A percentile compares a stretch with the other conserved stretches of the same genome.
phyloP scores from a whole-genome alignment of 495 filamentous ascomycete genomes.

The Niebla homalea region DNA sequence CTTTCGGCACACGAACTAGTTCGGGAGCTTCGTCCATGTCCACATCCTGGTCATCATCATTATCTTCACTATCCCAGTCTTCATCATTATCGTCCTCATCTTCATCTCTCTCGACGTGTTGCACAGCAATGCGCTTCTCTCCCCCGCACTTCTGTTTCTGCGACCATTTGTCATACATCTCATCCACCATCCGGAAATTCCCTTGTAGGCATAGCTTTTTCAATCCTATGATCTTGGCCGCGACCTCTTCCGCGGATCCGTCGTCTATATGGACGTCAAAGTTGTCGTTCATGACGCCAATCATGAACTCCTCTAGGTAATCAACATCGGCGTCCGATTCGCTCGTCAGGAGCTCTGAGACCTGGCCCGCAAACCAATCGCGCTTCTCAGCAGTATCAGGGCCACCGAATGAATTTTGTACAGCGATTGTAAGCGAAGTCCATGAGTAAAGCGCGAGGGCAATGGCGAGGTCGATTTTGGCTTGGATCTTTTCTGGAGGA shows the following conservation, averaged over 20 bases:
- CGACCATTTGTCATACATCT: constrained; percentile 53
- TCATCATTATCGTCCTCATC: constrained; percentile 40
- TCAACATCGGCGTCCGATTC: constrained; percentile 65
- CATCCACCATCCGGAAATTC: constrained; percentile 53
- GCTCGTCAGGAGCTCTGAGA: constrained; percentile 66
- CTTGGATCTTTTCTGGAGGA: constrained; percentile 19
- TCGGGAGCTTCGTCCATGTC: constrained; percentile 66
- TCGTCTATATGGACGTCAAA: constrained; percentile 88
- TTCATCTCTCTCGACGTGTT: constrained; percentile 39
- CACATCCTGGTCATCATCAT: constrained; percentile 46
- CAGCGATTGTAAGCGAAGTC: constrained; percentile 74
- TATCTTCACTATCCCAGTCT: constrained; percentile 40
- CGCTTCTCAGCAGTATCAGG: constrained; percentile 75
- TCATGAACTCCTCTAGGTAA: constrained; percentile 68
- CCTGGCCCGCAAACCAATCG: constrained; percentile 86
- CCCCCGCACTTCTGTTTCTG: constrained; percentile 38
- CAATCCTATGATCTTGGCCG: constrained; percentile 54
- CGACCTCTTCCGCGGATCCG: constrained; percentile 63
- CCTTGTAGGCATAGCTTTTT: constrained; percentile 46
- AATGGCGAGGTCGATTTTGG: constrained; percentile 67
- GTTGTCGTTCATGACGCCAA: constrained; percentile 89
- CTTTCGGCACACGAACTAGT: constrained; percentile 42
- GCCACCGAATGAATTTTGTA: constrained; percentile 80
- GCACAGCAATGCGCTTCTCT: constrained; percentile 38
- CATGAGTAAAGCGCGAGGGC: constrained; percentile 69